phyloP scores from a whole-genome alignment of 768 basidiomycete genomes.

The Auriscalpium orientale region DNA sequence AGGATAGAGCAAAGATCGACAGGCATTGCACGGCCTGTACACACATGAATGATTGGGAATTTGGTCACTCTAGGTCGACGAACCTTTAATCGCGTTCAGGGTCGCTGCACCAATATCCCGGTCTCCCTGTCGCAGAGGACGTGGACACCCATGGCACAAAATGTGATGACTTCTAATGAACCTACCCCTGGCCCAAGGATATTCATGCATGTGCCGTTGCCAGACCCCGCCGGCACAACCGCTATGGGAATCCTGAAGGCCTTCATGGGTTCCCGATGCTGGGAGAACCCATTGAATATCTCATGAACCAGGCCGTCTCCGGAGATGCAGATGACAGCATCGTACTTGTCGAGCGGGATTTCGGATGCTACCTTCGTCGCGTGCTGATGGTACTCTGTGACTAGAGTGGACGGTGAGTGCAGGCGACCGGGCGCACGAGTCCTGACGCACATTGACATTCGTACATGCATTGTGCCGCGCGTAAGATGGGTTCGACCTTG shows the following conservation, averaged over 20 bases:
- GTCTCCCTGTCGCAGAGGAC: conserved; percentile 39
- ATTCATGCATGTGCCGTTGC: conserved; percentile 70
- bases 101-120: conserved; percentile 65
- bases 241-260: conserved; percentile 67
- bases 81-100: conserved; percentile 78
- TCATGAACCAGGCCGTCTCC: conserved; percentile 85
- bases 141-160: too few relatives aligned
- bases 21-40: conserved; percentile 60
- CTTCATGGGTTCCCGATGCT: conserved; percentile 47
- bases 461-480: conserved; percentile 53
- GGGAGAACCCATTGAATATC: conserved; percentile 73
- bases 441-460: conserved; percentile 25
- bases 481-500: conserved; percentile 65
- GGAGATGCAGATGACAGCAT: conserved; percentile 68
- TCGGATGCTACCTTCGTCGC: conserved; percentile 56
- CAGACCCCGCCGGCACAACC: conserved; percentile 78
- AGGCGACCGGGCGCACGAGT: neutral
- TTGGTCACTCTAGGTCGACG: neutral
- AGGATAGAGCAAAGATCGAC: conserved; percentile 73
- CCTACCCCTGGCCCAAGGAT: conserved; percentile 59
- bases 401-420: neutral
- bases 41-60: too few relatives aligned
- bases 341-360: conserved; percentile 47
- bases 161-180: neutral
- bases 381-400: conserved; percentile 52